These are phyloP conservation scores for Lachnum nothofagi DNA, from an alignment of 2,329 filamentous ascomycete species.

Conservation along the genomic window DNA sequence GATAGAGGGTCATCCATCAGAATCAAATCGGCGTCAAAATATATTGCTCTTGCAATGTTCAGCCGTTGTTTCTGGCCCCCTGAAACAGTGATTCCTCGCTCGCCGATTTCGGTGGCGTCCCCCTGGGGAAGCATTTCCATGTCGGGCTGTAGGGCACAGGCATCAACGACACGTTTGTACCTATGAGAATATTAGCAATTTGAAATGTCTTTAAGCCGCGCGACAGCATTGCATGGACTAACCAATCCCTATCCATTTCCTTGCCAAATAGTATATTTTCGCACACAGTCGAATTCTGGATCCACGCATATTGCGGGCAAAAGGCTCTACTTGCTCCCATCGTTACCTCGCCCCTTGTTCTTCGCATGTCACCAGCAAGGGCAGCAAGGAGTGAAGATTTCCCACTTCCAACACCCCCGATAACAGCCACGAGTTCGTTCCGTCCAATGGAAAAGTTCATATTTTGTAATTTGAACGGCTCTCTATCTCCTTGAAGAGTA, in stretches of 20 bases:
- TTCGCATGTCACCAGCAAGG: slow-evolving; percentile 89
- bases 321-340: slow-evolving; percentile 80
- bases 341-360: slow-evolving; percentile 66
- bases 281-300: slow-evolving; percentile 81
- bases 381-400: slow-evolving; percentile 87
- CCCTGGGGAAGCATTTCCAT: slow-evolving; percentile 88
- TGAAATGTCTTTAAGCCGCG: slow-evolving; percentile 39
- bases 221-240: not conserved
- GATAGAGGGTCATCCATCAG: slow-evolving; percentile 66
- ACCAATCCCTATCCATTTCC: slow-evolving; percentile 65
- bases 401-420: slow-evolving; percentile 81
- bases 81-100: slow-evolving; percentile 90
- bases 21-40: slow-evolving; percentile 64
- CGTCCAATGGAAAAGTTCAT: slow-evolving; percentile 64
- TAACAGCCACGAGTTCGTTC: slow-evolving; percentile 77
- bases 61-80: slow-evolving; percentile 92
- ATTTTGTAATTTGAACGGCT: slow-evolving; percentile 68
- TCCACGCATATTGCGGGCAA: slow-evolving; percentile 96
- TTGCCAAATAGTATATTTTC: slow-evolving; percentile 92
- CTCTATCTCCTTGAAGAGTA: slow-evolving; percentile 48
- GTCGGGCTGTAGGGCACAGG: slow-evolving; percentile 78
- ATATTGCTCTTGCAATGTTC: slow-evolving; percentile 80
- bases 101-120: slow-evolving; percentile 88
- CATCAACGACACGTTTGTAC: slow-evolving; percentile 57
- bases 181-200: slow-evolving; percentile 32